Percentiles rank a stretch among this genome's conserved stretches.
These are phyloP conservation scores for Coemansia guatemalensis DNA, from an alignment of 192 early-diverging fungal genomes.

Conservation along the genomic window DNA sequence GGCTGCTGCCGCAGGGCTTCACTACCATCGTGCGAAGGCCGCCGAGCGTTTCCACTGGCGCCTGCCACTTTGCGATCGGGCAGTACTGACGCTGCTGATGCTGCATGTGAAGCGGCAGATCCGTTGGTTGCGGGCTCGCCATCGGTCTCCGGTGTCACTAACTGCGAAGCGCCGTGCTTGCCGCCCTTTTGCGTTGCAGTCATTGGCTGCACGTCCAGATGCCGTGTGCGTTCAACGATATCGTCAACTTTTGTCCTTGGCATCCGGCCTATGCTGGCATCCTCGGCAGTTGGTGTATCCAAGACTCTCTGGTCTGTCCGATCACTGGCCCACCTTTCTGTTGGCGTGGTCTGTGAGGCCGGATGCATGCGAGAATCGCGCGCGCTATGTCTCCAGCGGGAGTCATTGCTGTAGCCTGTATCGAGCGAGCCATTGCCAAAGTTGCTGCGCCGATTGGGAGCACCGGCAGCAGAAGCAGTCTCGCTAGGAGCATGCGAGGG, in stretches of 20 bases:
- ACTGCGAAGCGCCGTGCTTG: constrained; percentile 11
- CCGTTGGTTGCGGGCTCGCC: constrained; percentile 20
- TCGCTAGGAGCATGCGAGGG: background rate
- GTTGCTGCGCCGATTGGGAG: constrained; percentile 2
- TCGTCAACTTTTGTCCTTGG: constrained; percentile 46
- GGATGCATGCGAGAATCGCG: background rate
- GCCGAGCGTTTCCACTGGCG: constrained; percentile 6
- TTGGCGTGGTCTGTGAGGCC: background rate
- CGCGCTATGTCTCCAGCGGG: too few relatives aligned
- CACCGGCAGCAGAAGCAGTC: background rate
- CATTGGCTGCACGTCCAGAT: constrained; percentile 21
- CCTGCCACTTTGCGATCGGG: background rate
- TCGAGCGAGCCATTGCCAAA: constrained; percentile 8
- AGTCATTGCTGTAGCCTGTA: too few relatives aligned
- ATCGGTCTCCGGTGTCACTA: constrained; percentile 46
- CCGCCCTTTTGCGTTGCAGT: constrained; percentile 1
- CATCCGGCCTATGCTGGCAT: constrained; percentile 18
- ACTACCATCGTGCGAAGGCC: constrained; percentile 13
- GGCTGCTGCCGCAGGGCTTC: background rate
- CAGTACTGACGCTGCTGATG: constrained; percentile 6
- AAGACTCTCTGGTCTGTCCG: background rate
- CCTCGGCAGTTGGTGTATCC: constrained; percentile 1
- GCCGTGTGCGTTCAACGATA: constrained; percentile 45
- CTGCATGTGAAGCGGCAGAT: background rate
- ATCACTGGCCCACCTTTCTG: background rate